Percentiles rank a stretch among this genome's conserved stretches.
phyloP scores from a whole-genome alignment of 1,284 basidiomycete species.

The Cystobasidium slooffiae region DNA sequence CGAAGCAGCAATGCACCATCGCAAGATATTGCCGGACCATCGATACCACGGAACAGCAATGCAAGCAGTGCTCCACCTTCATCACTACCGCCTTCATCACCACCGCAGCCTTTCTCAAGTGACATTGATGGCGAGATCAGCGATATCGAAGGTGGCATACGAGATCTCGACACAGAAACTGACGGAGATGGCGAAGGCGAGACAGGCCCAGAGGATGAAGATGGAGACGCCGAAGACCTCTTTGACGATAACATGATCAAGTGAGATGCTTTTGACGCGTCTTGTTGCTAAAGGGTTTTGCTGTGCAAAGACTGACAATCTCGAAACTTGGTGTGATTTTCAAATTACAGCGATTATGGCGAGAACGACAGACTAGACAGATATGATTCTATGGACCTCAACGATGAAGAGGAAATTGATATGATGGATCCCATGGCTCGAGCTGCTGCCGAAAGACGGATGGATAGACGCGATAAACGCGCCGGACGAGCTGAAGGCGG shows the following conservation, averaged over 20 bases:
- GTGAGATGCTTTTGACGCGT: conserved; percentile 61
- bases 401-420: conserved; percentile 79
- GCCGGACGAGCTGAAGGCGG: conserved; percentile 60
- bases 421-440: conserved; percentile 75
- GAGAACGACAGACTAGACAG: conserved; percentile 78
- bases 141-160: conserved; percentile 35
- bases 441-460: conserved; percentile 81
- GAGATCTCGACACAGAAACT: conserved; percentile 66
- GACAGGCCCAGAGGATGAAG: conserved; percentile 69
- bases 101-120: conserved; percentile 79
- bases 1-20: conserved; percentile 20
- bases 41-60: conserved; percentile 32
- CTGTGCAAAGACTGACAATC: conserved; percentile 1
- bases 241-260: conserved; percentile 78
- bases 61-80: conserved; percentile 57
- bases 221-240: conserved; percentile 84
- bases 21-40: conserved; percentile 3
- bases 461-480: conserved; percentile 83
- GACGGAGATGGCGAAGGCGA: conserved; percentile 61
- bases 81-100: conserved; percentile 79
- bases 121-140: conserved; percentile 66
- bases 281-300: neutral
- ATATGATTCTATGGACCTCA: conserved; percentile 84
- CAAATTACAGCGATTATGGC: conserved; percentile 77
- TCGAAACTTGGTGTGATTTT: neutral